These are phyloP conservation scores for Penicillium chermesinum DNA, from an alignment of 495 filamentous ascomycete genomes.

Conservation along the genomic window DNA sequence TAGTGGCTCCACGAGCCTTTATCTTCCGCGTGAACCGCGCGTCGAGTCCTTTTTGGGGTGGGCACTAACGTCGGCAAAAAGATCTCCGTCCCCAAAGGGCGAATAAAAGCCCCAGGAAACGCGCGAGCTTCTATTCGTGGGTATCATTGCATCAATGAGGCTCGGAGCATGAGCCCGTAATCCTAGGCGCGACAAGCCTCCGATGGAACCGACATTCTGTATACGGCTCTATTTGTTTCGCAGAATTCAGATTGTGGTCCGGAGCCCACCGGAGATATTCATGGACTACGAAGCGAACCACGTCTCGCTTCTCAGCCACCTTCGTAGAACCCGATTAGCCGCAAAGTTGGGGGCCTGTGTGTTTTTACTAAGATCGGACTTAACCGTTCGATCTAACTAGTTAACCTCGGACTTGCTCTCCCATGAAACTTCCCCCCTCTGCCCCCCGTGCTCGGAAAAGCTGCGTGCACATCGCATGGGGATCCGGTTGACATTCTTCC, in stretches of 20 bases:
- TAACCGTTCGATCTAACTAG: background rate
- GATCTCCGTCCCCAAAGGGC: too few species aligned
- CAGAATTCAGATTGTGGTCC: background rate
- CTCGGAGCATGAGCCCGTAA: too few species aligned
- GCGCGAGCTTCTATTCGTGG: too few species aligned
- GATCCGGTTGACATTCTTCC: slow-evolving; percentile 28
- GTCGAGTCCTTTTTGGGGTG: too few species aligned
- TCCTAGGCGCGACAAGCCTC: too few species aligned
- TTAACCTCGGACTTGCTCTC: slow-evolving; percentile 3
- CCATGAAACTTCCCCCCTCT: slow-evolving; percentile 1
- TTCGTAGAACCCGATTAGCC: background rate
- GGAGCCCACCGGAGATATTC: background rate
- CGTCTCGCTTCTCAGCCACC: background rate
- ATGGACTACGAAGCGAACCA: background rate
- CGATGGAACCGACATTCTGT: too few species aligned
- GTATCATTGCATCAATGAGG: too few species aligned
- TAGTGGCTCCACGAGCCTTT: too few species aligned
- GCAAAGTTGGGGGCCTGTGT: background rate
- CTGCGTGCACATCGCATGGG: slow-evolving; percentile 10
- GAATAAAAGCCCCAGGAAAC: too few species aligned
- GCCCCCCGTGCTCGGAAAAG: slow-evolving; percentile 20
- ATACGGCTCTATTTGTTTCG: too few species aligned
- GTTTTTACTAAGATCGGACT: background rate
- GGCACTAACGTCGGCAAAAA: too few species aligned
- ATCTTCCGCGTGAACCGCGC: too few species aligned